phyloP scores from a whole-genome alignment of 306 rosid genomes.

The Cucurbita ficifolia region DNA sequence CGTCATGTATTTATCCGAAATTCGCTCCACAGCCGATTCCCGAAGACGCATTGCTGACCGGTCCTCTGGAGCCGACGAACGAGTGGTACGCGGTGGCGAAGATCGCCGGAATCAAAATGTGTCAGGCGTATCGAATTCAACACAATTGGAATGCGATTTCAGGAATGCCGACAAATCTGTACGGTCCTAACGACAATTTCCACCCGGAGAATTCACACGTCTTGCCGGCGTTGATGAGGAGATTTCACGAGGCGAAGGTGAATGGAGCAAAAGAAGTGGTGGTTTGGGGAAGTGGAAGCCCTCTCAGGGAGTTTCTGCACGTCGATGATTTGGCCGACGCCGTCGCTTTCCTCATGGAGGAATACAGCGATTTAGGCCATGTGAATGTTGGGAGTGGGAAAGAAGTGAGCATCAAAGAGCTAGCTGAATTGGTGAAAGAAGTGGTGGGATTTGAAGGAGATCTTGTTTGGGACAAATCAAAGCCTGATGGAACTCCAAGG shows the following conservation, averaged over 20 bases:
- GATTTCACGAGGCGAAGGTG: slow-evolving; percentile 88
- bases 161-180: slow-evolving; percentile 92
- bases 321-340: slow-evolving; percentile 86
- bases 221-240: slow-evolving; percentile 78
- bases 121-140: slow-evolving; percentile 83
- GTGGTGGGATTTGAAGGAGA: slow-evolving; percentile 80
- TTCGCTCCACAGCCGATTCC: slow-evolving; percentile 95
- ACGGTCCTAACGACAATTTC: slow-evolving; percentile 74
- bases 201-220: slow-evolving; percentile 93
- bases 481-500: slow-evolving; percentile 95
- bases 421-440: slow-evolving; percentile 80
- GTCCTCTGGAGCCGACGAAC: slow-evolving; percentile 85
- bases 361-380: slow-evolving; percentile 66
- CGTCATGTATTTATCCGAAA: slow-evolving; percentile 90
- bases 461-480: slow-evolving; percentile 79
- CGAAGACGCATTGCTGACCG: slow-evolving; percentile 63
- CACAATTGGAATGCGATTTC: slow-evolving; percentile 77
- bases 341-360: slow-evolving; percentile 58
- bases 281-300: slow-evolving; percentile 95
- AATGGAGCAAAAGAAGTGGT: slow-evolving; percentile 68
- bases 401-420: slow-evolving; percentile 75
- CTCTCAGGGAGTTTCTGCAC: slow-evolving; percentile 84
- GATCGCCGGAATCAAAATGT: slow-evolving; percentile 95
- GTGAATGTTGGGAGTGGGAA: slow-evolving; percentile 84
- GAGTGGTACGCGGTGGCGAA: slow-evolving; percentile 96